Evolutionary conservation across 495 filamentous ascomycete species (phyloP), one percentile per base, ranked within the genome.

Genomic region (Cladorrhinum samala): DNA sequence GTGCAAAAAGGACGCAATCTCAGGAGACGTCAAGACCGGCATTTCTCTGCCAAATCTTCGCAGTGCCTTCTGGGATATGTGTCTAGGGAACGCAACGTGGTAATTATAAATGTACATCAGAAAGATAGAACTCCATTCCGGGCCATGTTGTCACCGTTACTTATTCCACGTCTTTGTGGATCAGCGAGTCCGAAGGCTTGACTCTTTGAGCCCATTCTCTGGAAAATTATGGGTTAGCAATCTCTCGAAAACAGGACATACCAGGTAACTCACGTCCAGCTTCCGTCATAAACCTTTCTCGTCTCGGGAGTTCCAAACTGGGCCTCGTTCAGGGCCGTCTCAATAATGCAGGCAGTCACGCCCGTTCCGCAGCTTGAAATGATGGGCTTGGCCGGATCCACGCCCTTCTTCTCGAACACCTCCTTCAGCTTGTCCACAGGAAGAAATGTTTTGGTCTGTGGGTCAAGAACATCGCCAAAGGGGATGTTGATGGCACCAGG

Each of bases 251-350:
- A n/a, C n/a, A n/a, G n/a, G n/a, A n/a, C n/a, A n/a, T n/a, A n/a
- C n/a, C n/a, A n/a, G n/a, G n/a, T n/a, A n/a, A 89, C 89, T 86
- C 67, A 94, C 87, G 92, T 96, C 93, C 93, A 97, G 62, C 90
- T 95, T 14, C 93, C 93, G 76, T 97, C 93, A 65, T 98, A 98
- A 21, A 96, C 74, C 62, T 80, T 84, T 54, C 87, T 81, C 39
- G 82, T 83, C 33, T 82, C 77, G 6, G 82, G 73, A 30, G 81
- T 72, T 11, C 85, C 86, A 63, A 81, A 89, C 19, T 84, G 86
- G 16, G 91, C 90, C 63, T 87, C 84, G 21, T 74, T 78, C 36
- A 98, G 69, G 4, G 93, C 93, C 23, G 89, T 86, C 62, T 98
- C 93, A 52, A 98, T 82, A 16, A 96, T 79, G 11, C 84, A 86